Conservation (phyloP, 495 filamentous ascomycete genomes). For the Margaritispora aquatica region DNA sequence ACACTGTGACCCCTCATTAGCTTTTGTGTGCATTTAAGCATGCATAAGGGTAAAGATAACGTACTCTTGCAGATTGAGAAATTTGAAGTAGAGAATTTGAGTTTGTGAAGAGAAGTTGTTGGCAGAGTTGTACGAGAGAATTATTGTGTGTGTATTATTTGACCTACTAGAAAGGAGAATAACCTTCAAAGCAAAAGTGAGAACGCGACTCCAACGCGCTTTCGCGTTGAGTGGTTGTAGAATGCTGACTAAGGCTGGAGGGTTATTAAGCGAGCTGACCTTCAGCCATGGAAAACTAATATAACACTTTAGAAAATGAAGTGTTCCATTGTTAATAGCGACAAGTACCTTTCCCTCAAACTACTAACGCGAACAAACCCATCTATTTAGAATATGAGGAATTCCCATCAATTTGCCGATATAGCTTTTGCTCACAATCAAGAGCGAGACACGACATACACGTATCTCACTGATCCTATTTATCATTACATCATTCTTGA, state of each 20-base stretch:
- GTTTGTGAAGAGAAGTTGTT: neutral
- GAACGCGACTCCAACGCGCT: neutral
- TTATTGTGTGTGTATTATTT: neutral
- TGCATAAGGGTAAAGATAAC: neutral
- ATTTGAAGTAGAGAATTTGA: neutral
- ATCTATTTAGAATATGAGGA: no score
- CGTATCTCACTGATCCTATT: no score
- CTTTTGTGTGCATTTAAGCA: neutral
- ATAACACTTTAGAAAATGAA: no score
- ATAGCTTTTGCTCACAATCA: no score
- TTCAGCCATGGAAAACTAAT: neutral
- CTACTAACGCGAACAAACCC: no score
- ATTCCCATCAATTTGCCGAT: no score
- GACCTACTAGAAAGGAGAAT: neutral
- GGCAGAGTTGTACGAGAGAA: neutral
- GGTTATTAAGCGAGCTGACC: neutral
- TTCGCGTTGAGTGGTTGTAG: neutral
- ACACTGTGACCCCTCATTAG: slow-evolving; percentile 48
- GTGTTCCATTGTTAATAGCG: no score
- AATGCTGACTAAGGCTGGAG: neutral
- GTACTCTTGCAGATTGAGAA: neutral
- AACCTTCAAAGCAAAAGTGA: neutral
- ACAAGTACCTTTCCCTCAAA: no score
- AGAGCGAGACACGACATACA: no score
- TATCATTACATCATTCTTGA: no score